Conservation (phyloP, 441 rosid species). For the Aleurites moluccanus region DNA sequence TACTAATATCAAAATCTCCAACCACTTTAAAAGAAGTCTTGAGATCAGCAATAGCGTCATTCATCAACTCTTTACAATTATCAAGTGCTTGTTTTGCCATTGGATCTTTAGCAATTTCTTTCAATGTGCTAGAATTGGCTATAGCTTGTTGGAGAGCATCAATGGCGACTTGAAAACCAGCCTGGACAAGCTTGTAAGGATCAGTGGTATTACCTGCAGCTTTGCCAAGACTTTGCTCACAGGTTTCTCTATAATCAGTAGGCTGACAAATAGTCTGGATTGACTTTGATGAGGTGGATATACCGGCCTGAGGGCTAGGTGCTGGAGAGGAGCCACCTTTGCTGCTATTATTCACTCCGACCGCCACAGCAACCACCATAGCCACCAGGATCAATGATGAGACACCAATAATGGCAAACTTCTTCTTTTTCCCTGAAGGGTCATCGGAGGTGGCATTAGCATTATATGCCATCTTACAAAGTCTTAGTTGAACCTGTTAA, state of each 20-base stretch:
- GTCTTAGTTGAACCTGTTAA: neutral
- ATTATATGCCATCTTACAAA: slow-evolving; percentile 9
- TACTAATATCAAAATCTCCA: slow-evolving; percentile 37
- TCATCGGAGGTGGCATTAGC: neutral
- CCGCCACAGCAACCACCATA: slow-evolving; percentile 57
- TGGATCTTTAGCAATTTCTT: slow-evolving; percentile 47
- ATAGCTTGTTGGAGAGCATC: slow-evolving; percentile 40
- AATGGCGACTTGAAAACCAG: slow-evolving; percentile 48
- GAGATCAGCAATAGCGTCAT: slow-evolving; percentile 62
- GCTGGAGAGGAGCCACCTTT: neutral
- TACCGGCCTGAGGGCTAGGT: neutral
- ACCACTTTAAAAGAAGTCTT: slow-evolving; percentile 42
- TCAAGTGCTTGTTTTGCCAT: slow-evolving; percentile 50
- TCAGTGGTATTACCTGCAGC: slow-evolving; percentile 49
- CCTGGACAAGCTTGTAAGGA: slow-evolving; percentile 59
- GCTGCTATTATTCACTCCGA: slow-evolving; percentile 27
- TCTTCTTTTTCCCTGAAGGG: slow-evolving; percentile 40
- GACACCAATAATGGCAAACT: slow-evolving; percentile 44
- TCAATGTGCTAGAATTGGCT: slow-evolving; percentile 40
- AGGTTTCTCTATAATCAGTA: slow-evolving; percentile 56
- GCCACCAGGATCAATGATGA: slow-evolving; percentile 58
- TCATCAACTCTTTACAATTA: slow-evolving; percentile 52
- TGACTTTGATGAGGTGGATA: slow-evolving; percentile 43
- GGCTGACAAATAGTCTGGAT: slow-evolving; percentile 64
- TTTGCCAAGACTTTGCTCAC: slow-evolving; percentile 43